Conservation (phyloP, 768 basidiomycete species). For the Mycena floridula region DNA sequence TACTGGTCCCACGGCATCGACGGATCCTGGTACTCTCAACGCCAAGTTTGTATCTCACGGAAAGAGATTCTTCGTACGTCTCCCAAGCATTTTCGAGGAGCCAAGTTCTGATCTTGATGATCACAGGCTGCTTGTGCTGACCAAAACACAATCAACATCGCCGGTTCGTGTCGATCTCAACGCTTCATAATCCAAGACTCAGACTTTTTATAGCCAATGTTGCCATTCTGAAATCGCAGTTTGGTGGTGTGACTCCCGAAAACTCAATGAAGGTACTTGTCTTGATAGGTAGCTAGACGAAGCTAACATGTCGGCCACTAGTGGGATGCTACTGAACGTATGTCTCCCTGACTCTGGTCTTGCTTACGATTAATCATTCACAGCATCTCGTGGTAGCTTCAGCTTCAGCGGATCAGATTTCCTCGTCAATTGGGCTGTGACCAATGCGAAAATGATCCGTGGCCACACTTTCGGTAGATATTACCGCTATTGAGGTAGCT, state of each 20-base stretch:
- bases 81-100: neutral
- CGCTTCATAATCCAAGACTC: slow-evolving; percentile 1
- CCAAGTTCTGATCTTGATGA: too few species aligned
- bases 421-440: slow-evolving; percentile 35
- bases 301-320: slow-evolving; percentile 3
- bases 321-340: slow-evolving; percentile 36
- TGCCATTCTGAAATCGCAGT: slow-evolving; percentile 28
- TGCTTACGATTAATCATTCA: neutral
- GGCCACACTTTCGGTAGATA: slow-evolving; percentile 31
- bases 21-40: slow-evolving; percentile 20
- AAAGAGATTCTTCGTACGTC: slow-evolving; percentile 27
- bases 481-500: neutral
- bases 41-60: slow-evolving; percentile 24
- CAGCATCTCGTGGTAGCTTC: slow-evolving; percentile 24
- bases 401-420: slow-evolving; percentile 27
- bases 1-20: slow-evolving; percentile 6
- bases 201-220: slow-evolving; percentile 19
- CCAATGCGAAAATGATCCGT: slow-evolving; percentile 34
- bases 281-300: neutral
- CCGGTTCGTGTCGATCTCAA: slow-evolving; percentile 16
- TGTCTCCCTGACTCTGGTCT: slow-evolving; percentile 4
- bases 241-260: slow-evolving; percentile 38
- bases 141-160: slow-evolving; percentile 23
- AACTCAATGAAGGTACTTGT: slow-evolving; percentile 35
- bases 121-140: too few species aligned